Evolutionary conservation across 73 alveolate species (phyloP).

Genomic region (Uronychia binucleata): DNA sequence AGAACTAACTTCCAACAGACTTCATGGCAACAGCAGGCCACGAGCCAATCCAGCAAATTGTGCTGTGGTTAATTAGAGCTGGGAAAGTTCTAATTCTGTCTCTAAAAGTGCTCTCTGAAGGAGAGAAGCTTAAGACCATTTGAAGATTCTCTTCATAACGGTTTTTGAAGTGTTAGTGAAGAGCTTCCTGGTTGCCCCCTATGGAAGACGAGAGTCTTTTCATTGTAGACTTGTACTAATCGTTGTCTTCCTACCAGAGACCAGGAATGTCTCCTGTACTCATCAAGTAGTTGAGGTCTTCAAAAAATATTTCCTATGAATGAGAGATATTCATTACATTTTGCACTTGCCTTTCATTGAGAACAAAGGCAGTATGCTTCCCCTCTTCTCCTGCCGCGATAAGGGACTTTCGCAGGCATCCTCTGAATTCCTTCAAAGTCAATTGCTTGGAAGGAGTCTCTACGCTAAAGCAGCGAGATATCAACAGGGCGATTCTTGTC

Average conservation of each 20-base stretch:
- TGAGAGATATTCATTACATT: constrained; percentile 47
- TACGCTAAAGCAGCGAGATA: constrained; percentile 56
- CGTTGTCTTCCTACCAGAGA: constrained; percentile 88
- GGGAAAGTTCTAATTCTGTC: constrained; percentile 87
- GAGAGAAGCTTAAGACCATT: constrained; percentile 80
- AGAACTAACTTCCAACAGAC: constrained; percentile 81
- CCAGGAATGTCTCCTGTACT: constrained; percentile 90
- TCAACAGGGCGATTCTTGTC: constrained; percentile 83
- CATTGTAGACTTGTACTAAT: constrained; percentile 65
- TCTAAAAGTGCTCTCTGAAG: constrained; percentile 84
- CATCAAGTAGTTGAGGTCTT: constrained; percentile 82
- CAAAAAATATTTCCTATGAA: constrained; percentile 78
- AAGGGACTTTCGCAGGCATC: constrained; percentile 67
- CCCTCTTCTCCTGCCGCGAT: constrained; percentile 48
- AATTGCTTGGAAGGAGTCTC: constrained; percentile 62
- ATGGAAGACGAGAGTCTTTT: constrained; percentile 71
- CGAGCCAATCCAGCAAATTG: constrained; percentile 84
- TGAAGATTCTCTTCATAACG: constrained; percentile 86
- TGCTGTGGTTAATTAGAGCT: constrained; percentile 72
- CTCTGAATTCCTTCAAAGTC: constrained; percentile 76
- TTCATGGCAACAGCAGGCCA: constrained; percentile 99
- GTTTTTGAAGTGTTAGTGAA: constrained; percentile 77
- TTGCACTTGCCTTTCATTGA: constrained; percentile 81
- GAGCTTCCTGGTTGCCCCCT: constrained; percentile 77
- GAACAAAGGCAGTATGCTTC: constrained; percentile 70